Evolutionary conservation across 345 rosid species (phyloP), one percentile per base, ranked within the genome.

Genomic region (Euphorbia tirucalli): DNA sequence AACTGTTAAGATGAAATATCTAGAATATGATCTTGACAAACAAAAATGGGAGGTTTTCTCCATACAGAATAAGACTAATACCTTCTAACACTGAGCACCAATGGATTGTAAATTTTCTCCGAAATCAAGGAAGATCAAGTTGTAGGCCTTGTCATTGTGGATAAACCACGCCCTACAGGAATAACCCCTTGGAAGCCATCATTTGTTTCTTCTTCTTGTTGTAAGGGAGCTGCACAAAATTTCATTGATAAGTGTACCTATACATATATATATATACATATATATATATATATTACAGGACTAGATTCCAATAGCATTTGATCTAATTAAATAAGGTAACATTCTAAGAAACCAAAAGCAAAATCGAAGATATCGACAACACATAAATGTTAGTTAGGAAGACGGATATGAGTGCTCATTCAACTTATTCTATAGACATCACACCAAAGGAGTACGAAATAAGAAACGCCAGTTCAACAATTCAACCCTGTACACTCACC

Each of bases 141-240:
- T 21, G 98, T 93, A 65, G 98, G 98, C 66, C 96, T 72, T 35
- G 97, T 93, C 87, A 89, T 93, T 30, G 93, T 91, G 68, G 98
- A 91, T 69, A 90, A 81, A 70, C 98, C 98, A 25, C 98, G 91
- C 71, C 97, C 98, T 44, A 76, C 81, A 21, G 97, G 93, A 63
- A 87, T 65, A 68, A 82, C 87, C 72, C 93, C 97, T 28, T 78
- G 84, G 73, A 76, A 80, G 66, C 84, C 86, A 78, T 87, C 92
- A 63, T 78, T 83, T 11, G 86, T 60, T 80, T 84, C 90, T 82
- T 80, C 91, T 77, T 81, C 91, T 77, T 76, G 92, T 70, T 85
- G 92, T 32, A 82, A 13, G 19, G 84, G 49, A 79, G 75, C 96
- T 87, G 87, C 82, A 84, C 11, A 66, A 18, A 15, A 59, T 4